Evolutionary conservation across 2,329 filamentous ascomycete species (phyloP).

Genomic region (Bertia moriformis): DNA sequence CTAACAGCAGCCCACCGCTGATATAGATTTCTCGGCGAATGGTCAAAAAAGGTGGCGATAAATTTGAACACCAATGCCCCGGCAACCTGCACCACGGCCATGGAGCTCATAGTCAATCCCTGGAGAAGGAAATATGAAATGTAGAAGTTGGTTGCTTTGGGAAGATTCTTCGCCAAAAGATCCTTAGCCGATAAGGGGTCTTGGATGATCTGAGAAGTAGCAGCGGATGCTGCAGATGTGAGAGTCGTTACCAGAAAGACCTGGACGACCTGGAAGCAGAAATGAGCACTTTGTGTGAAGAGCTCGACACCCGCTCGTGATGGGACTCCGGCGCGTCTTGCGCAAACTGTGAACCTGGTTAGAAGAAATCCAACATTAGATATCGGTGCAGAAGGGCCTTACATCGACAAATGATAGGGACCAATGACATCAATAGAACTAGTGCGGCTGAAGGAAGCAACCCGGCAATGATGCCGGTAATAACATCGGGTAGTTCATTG

Average conservation of each 20-base stretch:
- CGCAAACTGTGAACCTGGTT: constrained; percentile 11
- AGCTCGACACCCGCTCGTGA: constrained; percentile 26
- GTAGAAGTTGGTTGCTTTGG: constrained; percentile 22
- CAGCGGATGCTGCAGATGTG: constrained; percentile 17
- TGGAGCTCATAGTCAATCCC: constrained; percentile 13
- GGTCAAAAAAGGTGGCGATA: constrained; percentile 12
- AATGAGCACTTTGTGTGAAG: constrained; percentile 19
- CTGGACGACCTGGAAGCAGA: constrained; percentile 22
- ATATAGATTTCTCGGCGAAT: constrained; percentile 16
- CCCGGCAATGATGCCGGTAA: not conserved
- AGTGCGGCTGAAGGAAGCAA: not conserved
- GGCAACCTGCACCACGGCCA: constrained; percentile 10
- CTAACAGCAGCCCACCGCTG: constrained; percentile 14
- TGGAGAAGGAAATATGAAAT: constrained; percentile 21
- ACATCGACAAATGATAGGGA: not conserved
- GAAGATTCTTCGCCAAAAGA: constrained; percentile 16
- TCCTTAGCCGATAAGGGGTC: constrained; percentile 13
- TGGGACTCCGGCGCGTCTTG: constrained; percentile 17
- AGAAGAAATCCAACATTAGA: not conserved
- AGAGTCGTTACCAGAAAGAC: constrained; percentile 23
- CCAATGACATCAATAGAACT: not conserved
- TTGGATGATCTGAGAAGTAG: constrained; percentile 12
- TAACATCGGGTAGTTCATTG: not conserved
- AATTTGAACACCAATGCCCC: constrained; percentile 12
- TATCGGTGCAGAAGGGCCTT: not conserved